A percentile compares a stretch with the other conserved stretches of the same genome.
phyloP scores from a whole-genome alignment of 2,329 filamentous ascomycete genomes.

The Colletotrichum gigasporum region DNA sequence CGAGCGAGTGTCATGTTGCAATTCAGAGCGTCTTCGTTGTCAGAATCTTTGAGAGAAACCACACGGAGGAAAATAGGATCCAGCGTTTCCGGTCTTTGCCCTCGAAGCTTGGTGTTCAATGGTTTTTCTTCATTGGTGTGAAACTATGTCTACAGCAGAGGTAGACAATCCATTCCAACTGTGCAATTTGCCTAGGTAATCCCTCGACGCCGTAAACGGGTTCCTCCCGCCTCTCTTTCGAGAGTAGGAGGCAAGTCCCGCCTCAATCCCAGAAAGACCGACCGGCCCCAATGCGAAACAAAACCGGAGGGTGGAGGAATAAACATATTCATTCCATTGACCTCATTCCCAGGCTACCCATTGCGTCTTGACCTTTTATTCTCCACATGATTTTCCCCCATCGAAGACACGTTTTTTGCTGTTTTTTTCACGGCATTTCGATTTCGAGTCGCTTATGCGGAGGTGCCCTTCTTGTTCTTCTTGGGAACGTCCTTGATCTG shows the following conservation, averaged over 20 bases:
- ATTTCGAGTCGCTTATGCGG: slow-evolving; percentile 39
- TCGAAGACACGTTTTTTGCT: slow-evolving; percentile 15
- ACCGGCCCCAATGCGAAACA: slow-evolving; percentile 10
- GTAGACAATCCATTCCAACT: slow-evolving; percentile 36
- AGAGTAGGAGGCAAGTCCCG: background rate
- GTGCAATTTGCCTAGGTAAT: slow-evolving; percentile 57
- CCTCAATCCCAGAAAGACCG: slow-evolving; percentile 14
- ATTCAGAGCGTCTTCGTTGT: background rate
- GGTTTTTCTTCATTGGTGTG: slow-evolving; percentile 26
- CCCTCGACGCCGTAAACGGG: slow-evolving; percentile 60
- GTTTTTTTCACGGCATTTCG: slow-evolving; percentile 2
- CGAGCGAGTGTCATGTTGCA: background rate
- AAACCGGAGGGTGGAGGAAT: background rate
- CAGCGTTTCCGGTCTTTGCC: background rate
- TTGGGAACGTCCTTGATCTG: slow-evolving; percentile 64
- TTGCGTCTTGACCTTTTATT: slow-evolving; percentile 31
- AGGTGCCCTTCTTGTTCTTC: slow-evolving; percentile 58
- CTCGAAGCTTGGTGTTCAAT: slow-evolving; percentile 34
- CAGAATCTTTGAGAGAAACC: background rate
- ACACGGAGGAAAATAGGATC: background rate
- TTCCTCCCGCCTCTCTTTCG: background rate
- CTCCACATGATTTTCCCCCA: slow-evolving; percentile 18
- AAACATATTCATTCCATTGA: slow-evolving; percentile 23
- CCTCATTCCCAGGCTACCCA: slow-evolving; percentile 18
- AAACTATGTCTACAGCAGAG: slow-evolving; percentile 37